phyloP scores from a whole-genome alignment of 108 stramenopile genomes.

The Skeletonema marinoi region DNA sequence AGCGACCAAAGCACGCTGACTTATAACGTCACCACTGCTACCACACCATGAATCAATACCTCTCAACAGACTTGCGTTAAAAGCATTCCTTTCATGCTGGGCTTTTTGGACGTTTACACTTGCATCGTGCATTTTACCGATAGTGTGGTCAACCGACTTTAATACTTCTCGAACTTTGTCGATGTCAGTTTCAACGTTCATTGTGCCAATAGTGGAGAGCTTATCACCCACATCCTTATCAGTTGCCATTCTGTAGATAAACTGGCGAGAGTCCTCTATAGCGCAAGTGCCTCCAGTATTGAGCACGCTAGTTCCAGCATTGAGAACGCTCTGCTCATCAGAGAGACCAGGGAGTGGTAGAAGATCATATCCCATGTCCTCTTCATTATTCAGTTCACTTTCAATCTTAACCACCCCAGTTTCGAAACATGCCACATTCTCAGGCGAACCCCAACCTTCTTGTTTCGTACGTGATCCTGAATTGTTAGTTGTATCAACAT shows the following conservation, averaged over 20 bases:
- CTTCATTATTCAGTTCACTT: constrained; percentile 56
- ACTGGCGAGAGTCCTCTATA: constrained; percentile 28
- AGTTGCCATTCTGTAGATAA: constrained; percentile 21
- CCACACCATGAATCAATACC: constrained; percentile 86
- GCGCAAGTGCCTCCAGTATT: constrained; percentile 30
- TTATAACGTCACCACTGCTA: constrained; percentile 70
- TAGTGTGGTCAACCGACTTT: constrained; percentile 66
- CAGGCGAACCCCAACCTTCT: not conserved
- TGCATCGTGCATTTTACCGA: constrained; percentile 60
- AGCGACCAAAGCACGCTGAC: constrained; percentile 71
- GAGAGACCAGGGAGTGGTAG: constrained; percentile 81
- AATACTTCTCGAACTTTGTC: constrained; percentile 83
- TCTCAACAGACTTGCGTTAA: constrained; percentile 66
- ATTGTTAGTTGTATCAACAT: constrained; percentile 17
- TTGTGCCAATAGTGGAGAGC: constrained; percentile 64
- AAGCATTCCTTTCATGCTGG: constrained; percentile 43
- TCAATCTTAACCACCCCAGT: constrained; percentile 73
- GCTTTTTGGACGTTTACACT: constrained; percentile 60
- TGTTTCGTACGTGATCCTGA: not conserved
- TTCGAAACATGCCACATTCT: constrained; percentile 57
- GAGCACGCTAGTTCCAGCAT: constrained; percentile 36
- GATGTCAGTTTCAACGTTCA: constrained; percentile 82
- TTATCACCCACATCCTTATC: constrained; percentile 21
- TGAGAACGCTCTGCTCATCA: constrained; percentile 69
- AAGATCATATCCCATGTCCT: constrained; percentile 74